Conservation (phyloP, 2,329 filamentous ascomycete species). For the Chaetomium globosum region DNA sequence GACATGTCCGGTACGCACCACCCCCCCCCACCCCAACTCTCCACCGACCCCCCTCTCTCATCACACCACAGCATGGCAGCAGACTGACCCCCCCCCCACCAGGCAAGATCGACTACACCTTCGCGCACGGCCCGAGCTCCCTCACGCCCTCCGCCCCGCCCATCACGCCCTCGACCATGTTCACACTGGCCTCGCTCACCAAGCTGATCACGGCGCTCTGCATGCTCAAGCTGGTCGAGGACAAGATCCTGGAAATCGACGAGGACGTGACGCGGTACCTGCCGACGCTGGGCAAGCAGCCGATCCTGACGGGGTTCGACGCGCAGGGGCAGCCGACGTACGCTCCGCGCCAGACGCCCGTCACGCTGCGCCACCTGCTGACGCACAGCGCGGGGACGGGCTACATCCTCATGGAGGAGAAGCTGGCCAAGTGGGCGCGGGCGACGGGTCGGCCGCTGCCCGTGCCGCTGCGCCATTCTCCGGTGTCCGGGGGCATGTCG, state of each 20-base stretch:
- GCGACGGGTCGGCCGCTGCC: conserved; percentile 41
- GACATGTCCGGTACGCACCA: conserved; percentile 31
- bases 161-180: conserved; percentile 36
- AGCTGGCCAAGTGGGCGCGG: conserved; percentile 47
- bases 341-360: conserved; percentile 38
- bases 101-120: conserved; percentile 38
- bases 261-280: conserved; percentile 49
- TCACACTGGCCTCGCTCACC: conserved; percentile 44
- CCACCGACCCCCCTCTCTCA: not conserved
- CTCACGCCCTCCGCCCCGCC: conserved; percentile 29
- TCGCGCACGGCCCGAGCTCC: conserved; percentile 31
- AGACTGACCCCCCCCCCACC: not conserved
- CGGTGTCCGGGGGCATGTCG: conserved; percentile 18
- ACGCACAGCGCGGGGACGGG: conserved; percentile 50
- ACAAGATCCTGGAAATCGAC: conserved; percentile 49
- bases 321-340: conserved; percentile 42
- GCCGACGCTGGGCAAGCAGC: conserved; percentile 48
- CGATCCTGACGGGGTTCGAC: conserved; percentile 49
- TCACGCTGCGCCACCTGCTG: conserved; percentile 53
- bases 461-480: conserved; percentile 34
- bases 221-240: conserved; percentile 52
- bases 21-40: not conserved
- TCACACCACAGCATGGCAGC: not conserved
- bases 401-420: conserved; percentile 50
- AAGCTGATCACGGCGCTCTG: conserved; percentile 52